Evolutionary conservation across 257 asterid species (phyloP).

Genomic region (Solanum pimpinellifolium): DNA sequence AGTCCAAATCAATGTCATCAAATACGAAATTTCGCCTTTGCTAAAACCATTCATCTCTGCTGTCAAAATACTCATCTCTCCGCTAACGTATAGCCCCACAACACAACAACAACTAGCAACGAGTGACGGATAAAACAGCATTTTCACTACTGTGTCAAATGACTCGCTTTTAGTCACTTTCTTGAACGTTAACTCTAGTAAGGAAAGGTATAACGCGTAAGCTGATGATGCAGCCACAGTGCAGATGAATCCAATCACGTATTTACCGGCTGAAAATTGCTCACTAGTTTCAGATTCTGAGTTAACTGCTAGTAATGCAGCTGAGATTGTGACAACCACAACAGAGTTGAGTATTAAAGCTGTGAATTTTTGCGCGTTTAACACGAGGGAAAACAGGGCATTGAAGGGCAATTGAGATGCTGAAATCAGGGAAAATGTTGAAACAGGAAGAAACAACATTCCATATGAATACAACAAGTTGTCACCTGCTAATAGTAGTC

Average conservation of each 20-base stretch:
- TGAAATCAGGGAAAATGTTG: slow-evolving; percentile 29
- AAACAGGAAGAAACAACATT: slow-evolving; percentile 23
- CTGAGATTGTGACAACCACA: slow-evolving; percentile 22
- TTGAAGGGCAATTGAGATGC: slow-evolving; percentile 31
- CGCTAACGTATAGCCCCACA: slow-evolving; percentile 28
- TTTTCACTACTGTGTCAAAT: slow-evolving; percentile 12
- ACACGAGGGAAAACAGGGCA: slow-evolving; percentile 16
- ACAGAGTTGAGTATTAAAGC: slow-evolving; percentile 20
- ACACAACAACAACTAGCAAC: slow-evolving; percentile 13
- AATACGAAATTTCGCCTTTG: slow-evolving; percentile 13
- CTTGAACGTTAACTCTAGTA: slow-evolving; percentile 14
- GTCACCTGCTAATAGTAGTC: slow-evolving; percentile 15
- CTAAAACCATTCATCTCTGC: slow-evolving; percentile 9
- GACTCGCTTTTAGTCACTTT: slow-evolving; percentile 11
- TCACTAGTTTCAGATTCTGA: slow-evolving; percentile 8
- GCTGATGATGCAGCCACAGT: slow-evolving; percentile 25
- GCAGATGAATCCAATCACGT: slow-evolving; percentile 11
- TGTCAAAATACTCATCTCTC: slow-evolving; percentile 11
- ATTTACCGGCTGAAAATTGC: slow-evolving; percentile 1
- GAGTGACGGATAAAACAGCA: slow-evolving; percentile 10
- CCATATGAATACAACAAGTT: slow-evolving; percentile 29
- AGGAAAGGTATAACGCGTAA: slow-evolving; percentile 10
- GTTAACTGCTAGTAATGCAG: slow-evolving; percentile 24
- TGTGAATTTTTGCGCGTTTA: slow-evolving; percentile 27
- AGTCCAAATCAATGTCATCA: slow-evolving; percentile 24